phyloP scores from a whole-genome alignment of 306 rosid genomes.

The Rubus idaeus region DNA sequence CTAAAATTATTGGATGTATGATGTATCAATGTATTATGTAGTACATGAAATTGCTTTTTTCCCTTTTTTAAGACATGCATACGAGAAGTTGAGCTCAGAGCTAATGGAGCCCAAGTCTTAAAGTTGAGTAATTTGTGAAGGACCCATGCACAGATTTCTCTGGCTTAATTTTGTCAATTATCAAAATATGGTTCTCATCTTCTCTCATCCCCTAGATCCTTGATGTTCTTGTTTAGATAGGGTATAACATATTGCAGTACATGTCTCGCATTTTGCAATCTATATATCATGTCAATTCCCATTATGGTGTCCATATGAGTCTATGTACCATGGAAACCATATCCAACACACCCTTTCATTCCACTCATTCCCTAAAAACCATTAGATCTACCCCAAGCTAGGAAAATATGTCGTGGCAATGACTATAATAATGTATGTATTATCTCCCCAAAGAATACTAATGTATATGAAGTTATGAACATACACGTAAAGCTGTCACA shows the following conservation, averaged over 20 bases:
- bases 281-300: background rate
- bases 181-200: background rate
- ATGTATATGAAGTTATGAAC: background rate
- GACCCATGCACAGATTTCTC: background rate
- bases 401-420: background rate
- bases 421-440: background rate
- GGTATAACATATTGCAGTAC: background rate
- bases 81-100: background rate
- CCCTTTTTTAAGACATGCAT: background rate
- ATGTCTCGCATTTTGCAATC: background rate
- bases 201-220: background rate
- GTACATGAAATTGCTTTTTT: background rate
- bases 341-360: background rate
- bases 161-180: background rate
- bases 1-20: background rate
- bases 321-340: background rate
- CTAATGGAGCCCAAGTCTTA: slow-evolving; percentile 8
- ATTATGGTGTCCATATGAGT: background rate
- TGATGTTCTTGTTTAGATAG: background rate
- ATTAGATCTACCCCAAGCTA: background rate
- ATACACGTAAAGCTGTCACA: background rate
- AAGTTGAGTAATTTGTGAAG: slow-evolving; percentile 1
- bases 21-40: background rate
- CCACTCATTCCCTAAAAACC: background rate
- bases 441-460: too few relatives aligned